A percentile compares a stretch with the other conserved stretches of the same genome.
These are phyloP conservation scores for Camellia japonica DNA, from an alignment of 148 eudicot genomes.

Conservation along the genomic window DNA sequence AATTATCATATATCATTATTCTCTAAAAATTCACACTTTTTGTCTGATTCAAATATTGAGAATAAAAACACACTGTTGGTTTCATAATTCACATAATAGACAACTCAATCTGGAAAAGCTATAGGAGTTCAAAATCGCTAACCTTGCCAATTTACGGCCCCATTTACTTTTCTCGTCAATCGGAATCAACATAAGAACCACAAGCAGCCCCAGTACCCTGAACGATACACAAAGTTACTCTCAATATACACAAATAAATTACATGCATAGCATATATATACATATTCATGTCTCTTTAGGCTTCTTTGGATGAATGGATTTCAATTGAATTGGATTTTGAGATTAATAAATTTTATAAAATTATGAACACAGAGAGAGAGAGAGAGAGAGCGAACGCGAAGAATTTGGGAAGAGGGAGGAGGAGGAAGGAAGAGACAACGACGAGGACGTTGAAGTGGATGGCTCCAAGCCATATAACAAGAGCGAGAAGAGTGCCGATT, in stretches of 20 bases:
- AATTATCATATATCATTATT: background rate
- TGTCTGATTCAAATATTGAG: background rate
- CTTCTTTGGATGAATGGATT: no score
- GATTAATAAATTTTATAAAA: background rate
- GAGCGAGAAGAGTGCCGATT: conserved; percentile 44
- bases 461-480: conserved; percentile 64
- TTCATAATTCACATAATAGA: background rate
- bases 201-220: conserved; percentile 64
- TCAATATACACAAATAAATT: conserved; percentile 3
- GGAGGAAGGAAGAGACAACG: conserved; percentile 51
- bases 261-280: conserved; percentile 15
- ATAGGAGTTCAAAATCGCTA: background rate
- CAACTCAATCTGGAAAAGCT: background rate
- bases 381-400: conserved; percentile 37
- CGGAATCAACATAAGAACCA: conserved; percentile 62
- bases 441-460: conserved; percentile 50
- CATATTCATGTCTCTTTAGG: no score
- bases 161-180: conserved; percentile 61
- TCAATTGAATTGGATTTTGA: background rate
- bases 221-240: background rate
- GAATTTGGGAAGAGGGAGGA: conserved; percentile 63
- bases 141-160: conserved; percentile 79
- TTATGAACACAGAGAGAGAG: background rate
- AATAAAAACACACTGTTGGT: no score
- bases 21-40: no score